These are phyloP conservation scores for Hericium coralloides DNA, from an alignment of 768 basidiomycete species.

Conservation along the genomic window DNA sequence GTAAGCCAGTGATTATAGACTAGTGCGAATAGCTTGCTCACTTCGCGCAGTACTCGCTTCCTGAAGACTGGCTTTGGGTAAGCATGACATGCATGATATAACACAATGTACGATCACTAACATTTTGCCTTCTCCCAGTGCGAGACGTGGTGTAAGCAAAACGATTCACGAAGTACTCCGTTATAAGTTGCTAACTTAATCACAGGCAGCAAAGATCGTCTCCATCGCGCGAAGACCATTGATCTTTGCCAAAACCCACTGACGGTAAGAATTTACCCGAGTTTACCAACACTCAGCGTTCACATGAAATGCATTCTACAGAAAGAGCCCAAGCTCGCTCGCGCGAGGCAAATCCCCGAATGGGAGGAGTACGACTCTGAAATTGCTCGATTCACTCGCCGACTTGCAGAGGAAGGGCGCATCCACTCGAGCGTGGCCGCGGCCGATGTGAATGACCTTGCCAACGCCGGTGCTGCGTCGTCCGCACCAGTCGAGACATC, in stretches of 20 bases:
- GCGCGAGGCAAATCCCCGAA: slow-evolving; percentile 93
- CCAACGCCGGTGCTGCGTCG: slow-evolving; percentile 33
- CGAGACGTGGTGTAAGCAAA: slow-evolving; percentile 90
- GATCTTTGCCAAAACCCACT: slow-evolving; percentile 96
- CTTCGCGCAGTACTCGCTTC: slow-evolving; percentile 61
- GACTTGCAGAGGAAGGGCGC: slow-evolving; percentile 60
- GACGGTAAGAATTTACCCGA: slow-evolving; percentile 46
- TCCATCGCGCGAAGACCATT: slow-evolving; percentile 78
- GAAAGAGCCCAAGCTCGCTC: slow-evolving; percentile 95
- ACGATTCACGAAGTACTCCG: not conserved
- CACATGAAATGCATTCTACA: slow-evolving; percentile 23
- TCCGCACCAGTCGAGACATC: not conserved
- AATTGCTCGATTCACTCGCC: slow-evolving; percentile 73
- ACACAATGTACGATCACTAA: not conserved
- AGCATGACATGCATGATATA: slow-evolving; percentile 13
- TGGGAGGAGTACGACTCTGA: slow-evolving; percentile 95
- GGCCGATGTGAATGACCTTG: slow-evolving; percentile 62
- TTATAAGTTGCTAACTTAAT: not conserved
- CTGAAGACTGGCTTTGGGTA: slow-evolving; percentile 96
- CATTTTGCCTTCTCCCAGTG: slow-evolving; percentile 40
- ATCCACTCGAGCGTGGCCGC: slow-evolving; percentile 60
- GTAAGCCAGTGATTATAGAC: slow-evolving; percentile 36
- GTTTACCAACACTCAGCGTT: not conserved
- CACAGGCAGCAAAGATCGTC: slow-evolving; percentile 72
- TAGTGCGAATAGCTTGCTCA: not conserved